Conservation (phyloP, 345 rosid genomes). For the Dimocarpus longan region DNA sequence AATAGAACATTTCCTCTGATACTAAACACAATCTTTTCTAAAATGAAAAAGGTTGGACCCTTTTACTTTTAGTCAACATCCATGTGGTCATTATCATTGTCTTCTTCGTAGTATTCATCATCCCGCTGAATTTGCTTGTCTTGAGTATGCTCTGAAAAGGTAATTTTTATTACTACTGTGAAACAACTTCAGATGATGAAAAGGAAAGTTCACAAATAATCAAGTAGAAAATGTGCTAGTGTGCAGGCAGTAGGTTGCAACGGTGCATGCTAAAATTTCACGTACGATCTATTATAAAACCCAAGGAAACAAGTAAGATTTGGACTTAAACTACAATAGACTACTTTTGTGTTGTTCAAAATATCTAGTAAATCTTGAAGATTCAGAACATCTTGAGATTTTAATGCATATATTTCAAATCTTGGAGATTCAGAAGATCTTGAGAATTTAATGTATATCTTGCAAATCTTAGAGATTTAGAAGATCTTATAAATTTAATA, state of each 20-base stretch:
- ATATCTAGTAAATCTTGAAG: no score
- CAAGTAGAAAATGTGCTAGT: not conserved
- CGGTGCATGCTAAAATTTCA: conserved; percentile 17
- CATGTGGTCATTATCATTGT: conserved; percentile 77
- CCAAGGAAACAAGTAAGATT: no score
- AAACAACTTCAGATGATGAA: not conserved
- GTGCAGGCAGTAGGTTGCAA: not conserved
- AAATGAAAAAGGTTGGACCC: not conserved
- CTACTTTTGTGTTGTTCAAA: no score
- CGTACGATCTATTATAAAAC: no score
- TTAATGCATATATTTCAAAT: no score
- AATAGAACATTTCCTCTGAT: not conserved
- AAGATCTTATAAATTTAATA: no score
- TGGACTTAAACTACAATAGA: no score
- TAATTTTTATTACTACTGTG: not conserved
- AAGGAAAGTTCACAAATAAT: not conserved
- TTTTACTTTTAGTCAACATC: conserved; percentile 29
- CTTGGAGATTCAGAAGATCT: no score
- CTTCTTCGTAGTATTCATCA: conserved; percentile 85
- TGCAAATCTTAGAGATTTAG: no score
- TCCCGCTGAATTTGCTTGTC: conserved; percentile 93
- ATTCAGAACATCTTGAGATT: no score
- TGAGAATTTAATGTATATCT: no score
- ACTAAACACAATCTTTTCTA: not conserved
- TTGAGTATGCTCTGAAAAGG: conserved; percentile 70